Percentiles rank a stretch among this genome's conserved stretches.
These are phyloP conservation scores for Stephanodiscus triporus DNA, from an alignment of 108 stramenopile genomes.

Conservation along the genomic window DNA sequence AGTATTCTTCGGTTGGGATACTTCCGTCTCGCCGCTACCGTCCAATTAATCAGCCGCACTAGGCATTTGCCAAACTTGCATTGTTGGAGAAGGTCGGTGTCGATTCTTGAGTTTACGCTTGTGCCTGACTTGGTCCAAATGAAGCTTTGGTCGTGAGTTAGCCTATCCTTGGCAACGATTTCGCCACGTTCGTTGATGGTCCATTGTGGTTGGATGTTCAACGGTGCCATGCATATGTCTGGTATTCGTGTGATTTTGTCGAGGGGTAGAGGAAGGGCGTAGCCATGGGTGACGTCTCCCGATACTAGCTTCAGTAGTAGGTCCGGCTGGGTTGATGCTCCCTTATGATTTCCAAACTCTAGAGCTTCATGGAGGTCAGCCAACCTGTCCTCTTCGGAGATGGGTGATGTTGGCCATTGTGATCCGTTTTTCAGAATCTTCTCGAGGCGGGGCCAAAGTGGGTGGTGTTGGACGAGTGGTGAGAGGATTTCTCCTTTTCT, in stretches of 20 bases:
- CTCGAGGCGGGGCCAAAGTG: too few relatives aligned
- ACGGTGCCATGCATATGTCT: conserved; percentile 9
- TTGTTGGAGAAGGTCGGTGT: background rate
- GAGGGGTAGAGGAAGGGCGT: conserved; percentile 11
- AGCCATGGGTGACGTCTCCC: conserved; percentile 13
- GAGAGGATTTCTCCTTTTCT: too few relatives aligned
- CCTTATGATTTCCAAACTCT: conserved; percentile 10
- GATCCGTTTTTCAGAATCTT: conserved; percentile 1
- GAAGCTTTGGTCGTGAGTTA: conserved; percentile 27
- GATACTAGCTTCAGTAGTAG: background rate
- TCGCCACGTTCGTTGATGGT: conserved; percentile 17
- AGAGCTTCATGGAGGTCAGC: conserved; percentile 18
- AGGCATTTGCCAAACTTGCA: conserved; percentile 18
- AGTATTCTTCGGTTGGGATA: conserved; percentile 4
- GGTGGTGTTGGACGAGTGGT: too few relatives aligned
- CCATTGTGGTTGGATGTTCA: conserved; percentile 16
- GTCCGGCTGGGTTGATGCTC: background rate
- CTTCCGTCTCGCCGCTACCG: background rate
- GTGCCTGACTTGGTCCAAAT: background rate
- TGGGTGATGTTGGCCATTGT: conserved; percentile 2
- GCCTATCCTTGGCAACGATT: conserved; percentile 11
- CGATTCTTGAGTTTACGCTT: conserved; percentile 9
- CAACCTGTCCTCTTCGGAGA: background rate
- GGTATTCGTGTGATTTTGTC: background rate
- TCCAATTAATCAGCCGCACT: background rate